Conservation (phyloP, 345 rosid species). For the Anastatica hierochuntica region DNA sequence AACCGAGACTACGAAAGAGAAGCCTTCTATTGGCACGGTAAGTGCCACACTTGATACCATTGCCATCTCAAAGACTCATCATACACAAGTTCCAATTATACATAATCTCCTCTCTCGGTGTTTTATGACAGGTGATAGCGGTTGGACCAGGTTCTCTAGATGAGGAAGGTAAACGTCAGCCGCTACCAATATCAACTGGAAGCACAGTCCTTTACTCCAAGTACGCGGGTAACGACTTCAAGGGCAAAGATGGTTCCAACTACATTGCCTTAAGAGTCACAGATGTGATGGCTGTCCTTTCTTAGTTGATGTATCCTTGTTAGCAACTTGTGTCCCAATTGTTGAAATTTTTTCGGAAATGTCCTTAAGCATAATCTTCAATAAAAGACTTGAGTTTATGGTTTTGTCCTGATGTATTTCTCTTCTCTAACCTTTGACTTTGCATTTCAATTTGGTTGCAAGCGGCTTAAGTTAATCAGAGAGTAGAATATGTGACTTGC, state of each 20-base stretch:
- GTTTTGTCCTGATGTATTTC: background rate
- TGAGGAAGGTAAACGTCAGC: slow-evolving; percentile 60
- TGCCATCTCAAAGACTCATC: too few relatives aligned
- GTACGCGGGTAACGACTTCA: slow-evolving; percentile 86
- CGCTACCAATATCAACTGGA: slow-evolving; percentile 45
- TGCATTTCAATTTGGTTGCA: too few relatives aligned
- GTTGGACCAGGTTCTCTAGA: slow-evolving; percentile 80
- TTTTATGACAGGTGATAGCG: slow-evolving; percentile 57
- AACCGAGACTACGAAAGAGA: slow-evolving; percentile 81
- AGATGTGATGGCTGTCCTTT: slow-evolving; percentile 89
- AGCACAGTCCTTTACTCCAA: slow-evolving; percentile 81
- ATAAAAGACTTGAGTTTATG: slow-evolving; percentile 17
- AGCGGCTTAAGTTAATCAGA: too few relatives aligned
- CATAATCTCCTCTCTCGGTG: too few relatives aligned
- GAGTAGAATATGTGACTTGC: too few relatives aligned
- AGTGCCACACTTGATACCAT: background rate
- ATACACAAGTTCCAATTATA: too few relatives aligned
- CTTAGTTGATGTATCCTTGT: slow-evolving; percentile 36
- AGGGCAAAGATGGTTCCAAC: slow-evolving; percentile 63
- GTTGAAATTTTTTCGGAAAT: slow-evolving; percentile 18
- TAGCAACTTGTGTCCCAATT: slow-evolving; percentile 19
- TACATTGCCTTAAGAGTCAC: slow-evolving; percentile 77
- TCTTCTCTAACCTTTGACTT: too few relatives aligned
- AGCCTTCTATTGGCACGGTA: slow-evolving; percentile 86
- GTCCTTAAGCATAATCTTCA: slow-evolving; percentile 15